Conservation (phyloP, 768 basidiomycete genomes). For the Russula ochroleuca region DNA sequence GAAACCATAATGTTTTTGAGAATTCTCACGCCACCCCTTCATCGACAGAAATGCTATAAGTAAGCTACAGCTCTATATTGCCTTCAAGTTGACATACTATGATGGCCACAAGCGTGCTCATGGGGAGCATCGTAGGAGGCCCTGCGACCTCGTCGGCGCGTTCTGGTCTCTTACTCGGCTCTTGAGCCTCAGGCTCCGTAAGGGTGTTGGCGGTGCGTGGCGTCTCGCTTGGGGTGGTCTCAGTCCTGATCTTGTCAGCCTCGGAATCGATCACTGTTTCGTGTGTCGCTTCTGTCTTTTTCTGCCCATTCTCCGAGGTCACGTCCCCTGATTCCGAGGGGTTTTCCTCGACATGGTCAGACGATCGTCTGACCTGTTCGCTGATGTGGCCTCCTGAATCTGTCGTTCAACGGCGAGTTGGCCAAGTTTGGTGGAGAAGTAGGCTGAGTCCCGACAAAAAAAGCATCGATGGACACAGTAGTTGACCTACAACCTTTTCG, state of each 20-base stretch:
- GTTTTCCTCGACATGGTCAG: neutral
- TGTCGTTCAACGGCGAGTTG: slow-evolving; percentile 2
- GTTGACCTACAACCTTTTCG: neutral
- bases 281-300: neutral
- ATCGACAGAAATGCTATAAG: too few species aligned
- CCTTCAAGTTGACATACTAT: too few species aligned
- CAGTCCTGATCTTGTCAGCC: neutral
- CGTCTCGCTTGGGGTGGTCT: neutral
- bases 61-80: too few species aligned
- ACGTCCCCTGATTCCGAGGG: neutral
- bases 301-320: neutral
- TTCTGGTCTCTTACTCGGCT: neutral
- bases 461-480: slow-evolving; percentile 18
- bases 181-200: slow-evolving; percentile 5
- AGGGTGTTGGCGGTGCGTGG: neutral
- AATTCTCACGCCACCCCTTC: too few species aligned
- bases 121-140: too few species aligned
- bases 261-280: neutral
- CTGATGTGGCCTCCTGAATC: neutral
- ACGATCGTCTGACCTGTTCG: neutral
- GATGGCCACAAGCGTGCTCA: too few species aligned
- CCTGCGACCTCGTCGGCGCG: neutral
- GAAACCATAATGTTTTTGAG: too few species aligned
- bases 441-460: slow-evolving; percentile 12
- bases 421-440: slow-evolving; percentile 10